Conservation (phyloP, 1,139 yeast genomes). For the Hemisphaericaspora xylofermentans region DNA sequence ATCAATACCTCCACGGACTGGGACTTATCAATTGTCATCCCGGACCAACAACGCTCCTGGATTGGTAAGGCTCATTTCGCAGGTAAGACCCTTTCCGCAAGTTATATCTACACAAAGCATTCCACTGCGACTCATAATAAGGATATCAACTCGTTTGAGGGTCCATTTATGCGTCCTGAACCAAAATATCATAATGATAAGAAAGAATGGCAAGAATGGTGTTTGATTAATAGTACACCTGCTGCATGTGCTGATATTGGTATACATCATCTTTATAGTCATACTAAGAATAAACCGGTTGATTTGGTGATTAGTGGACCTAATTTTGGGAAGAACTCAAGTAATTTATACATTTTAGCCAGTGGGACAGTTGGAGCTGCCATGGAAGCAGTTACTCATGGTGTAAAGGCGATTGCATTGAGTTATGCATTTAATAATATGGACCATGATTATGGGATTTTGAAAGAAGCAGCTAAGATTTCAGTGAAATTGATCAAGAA, state of each 20-base stretch:
- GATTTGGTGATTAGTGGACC: conserved; percentile 94
- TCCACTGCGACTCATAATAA: conserved; percentile 29
- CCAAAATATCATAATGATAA: conserved; percentile 21
- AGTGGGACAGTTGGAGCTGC: conserved; percentile 99
- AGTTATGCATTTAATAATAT: conserved; percentile 73
- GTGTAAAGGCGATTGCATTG: conserved; percentile 71
- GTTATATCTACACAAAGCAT: conserved; percentile 57
- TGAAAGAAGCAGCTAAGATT: conserved; percentile 66
- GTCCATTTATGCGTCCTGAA: conserved; percentile 63
- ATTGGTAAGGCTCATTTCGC: conserved; percentile 97
- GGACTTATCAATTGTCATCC: conserved; percentile 83
- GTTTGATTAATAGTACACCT: conserved; percentile 85
- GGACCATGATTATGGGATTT: conserved; percentile 51
- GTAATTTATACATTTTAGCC: conserved; percentile 85
- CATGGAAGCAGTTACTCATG: conserved; percentile 87
- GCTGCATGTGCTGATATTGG: conserved; percentile 96
- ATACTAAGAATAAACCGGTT: conserved; percentile 52
- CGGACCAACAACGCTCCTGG: conserved; percentile 85
- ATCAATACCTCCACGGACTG: conserved; percentile 67
- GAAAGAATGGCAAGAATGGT: conserved; percentile 71
- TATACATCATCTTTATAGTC: conserved; percentile 61
- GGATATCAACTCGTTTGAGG: conserved; percentile 52
- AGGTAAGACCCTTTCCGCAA: conserved; percentile 69
- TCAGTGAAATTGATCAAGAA: conserved; percentile 62
- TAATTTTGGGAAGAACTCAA: conserved; percentile 89